Evolutionary conservation across 805 yeast genomes (phyloP).

Genomic region (Peterozyma xylosa): DNA sequence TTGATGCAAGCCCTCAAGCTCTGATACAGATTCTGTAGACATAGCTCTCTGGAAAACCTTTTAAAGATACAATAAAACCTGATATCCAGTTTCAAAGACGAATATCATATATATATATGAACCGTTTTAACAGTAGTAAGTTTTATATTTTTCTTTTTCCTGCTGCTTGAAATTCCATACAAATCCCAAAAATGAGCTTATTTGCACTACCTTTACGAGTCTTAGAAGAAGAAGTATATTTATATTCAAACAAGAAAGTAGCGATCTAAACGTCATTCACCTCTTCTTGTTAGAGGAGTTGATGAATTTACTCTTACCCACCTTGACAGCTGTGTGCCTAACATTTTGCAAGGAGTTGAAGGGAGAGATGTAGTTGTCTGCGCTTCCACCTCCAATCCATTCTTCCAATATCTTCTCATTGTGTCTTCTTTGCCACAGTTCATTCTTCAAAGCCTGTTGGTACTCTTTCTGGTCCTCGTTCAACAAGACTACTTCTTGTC

Average conservation of each 20-base stretch:
- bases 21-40: too few relatives aligned
- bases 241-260: background rate
- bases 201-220: too few relatives aligned
- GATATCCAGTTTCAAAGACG: too few relatives aligned
- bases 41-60: too few relatives aligned
- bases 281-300: slow-evolving; percentile 49
- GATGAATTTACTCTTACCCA: slow-evolving; percentile 80
- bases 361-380: slow-evolving; percentile 85
- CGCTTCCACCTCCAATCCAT: slow-evolving; percentile 93
- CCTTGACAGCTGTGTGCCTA: slow-evolving; percentile 56
- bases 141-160: too few relatives aligned
- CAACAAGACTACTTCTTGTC: slow-evolving; percentile 50
- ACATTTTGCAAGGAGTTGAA: slow-evolving; percentile 57
- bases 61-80: too few relatives aligned
- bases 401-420: slow-evolving; percentile 80
- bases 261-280: background rate
- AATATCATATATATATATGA: too few relatives aligned
- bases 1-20: too few relatives aligned
- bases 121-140: too few relatives aligned
- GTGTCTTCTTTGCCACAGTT: slow-evolving; percentile 78
- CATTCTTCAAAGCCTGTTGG: slow-evolving; percentile 77
- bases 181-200: too few relatives aligned
- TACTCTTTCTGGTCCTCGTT: slow-evolving; percentile 96
- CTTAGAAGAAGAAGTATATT: too few relatives aligned
- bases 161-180: too few relatives aligned